phyloP scores from a whole-genome alignment of 2,329 filamentous ascomycete species.

The Diaporthe aspalathi region DNA sequence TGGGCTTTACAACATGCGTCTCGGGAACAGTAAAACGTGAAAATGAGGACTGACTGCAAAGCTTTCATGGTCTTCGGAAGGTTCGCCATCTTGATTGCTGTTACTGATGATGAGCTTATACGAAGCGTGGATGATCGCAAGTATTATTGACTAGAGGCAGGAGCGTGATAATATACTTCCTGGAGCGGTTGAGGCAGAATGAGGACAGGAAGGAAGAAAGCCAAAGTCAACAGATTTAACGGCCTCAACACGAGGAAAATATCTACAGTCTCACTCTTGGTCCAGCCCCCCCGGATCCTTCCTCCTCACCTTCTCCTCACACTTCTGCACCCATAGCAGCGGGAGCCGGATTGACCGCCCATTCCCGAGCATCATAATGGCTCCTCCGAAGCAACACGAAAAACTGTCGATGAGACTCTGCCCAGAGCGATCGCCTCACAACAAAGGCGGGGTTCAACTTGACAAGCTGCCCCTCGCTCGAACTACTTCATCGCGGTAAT shows the following conservation, averaged over 20 bases:
- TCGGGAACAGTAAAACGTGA: not conserved
- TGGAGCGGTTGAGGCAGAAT: not conserved
- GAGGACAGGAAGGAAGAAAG: not conserved
- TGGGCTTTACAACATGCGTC: not conserved
- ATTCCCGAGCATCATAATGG: conserved; percentile 20
- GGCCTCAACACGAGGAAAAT: conserved; percentile 1
- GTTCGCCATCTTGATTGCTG: conserved; percentile 47
- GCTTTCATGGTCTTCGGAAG: conserved; percentile 52
- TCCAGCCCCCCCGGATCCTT: conserved; percentile 25
- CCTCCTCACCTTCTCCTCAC: conserved; percentile 3
- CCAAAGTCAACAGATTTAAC: conserved; percentile 13
- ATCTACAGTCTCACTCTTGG: conserved; percentile 18
- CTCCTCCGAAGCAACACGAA: not conserved
- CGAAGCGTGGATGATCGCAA: not conserved
- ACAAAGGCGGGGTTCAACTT: conserved; percentile 28
- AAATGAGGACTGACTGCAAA: conserved; percentile 39
- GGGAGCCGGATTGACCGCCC: not conserved
- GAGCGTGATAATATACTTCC: not conserved
- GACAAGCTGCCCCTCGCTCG: conserved; percentile 30
- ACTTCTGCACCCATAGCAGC: not conserved
- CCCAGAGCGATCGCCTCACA: conserved; percentile 31
- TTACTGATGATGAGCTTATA: not conserved
- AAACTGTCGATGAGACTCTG: conserved; percentile 30
- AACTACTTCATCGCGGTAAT: conserved; percentile 23
- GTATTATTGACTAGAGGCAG: not conserved